Base-by-base conservation (phyloP, 495 filamentous ascomycete species). In the Tirmania nivea region DNA sequence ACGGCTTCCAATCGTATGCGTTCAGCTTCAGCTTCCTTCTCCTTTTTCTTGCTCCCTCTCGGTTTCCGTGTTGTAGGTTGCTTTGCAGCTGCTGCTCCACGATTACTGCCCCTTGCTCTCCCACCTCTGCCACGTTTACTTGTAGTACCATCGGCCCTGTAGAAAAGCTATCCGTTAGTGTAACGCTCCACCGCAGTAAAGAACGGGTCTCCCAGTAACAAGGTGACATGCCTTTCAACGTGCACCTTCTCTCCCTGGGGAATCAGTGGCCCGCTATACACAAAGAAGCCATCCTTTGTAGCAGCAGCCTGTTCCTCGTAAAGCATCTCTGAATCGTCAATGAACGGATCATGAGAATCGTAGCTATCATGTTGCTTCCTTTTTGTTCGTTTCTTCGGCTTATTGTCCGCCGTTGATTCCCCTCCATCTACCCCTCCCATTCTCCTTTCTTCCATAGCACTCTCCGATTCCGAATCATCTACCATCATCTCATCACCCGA, bases 261-360 rank as follows among this genome's bases (percentile, higher is more conserved):
- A 11, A 94, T 74, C 56, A 94, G 68, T 34, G 87, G 85, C 45
- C 87, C 83, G 59, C 80, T 81, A 65, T 90, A 87, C 19, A 89
- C 84, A 60, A 88, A 89, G 68, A 88, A 90, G 5, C 85, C 83
- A 69, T 96, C 92, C 58, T 87, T 84, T 53, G 84, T 89, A 19
- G 87, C 86, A 16, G 87, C 85, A 19, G 90, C 89, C 65, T 89
- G 84, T 66, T 94, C 85, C 68, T 96, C 86, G 86, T 88, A 97
- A 8, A 89, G 75, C 69, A 94, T 62, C 63, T 97, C 90, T 12
- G 85, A 89, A 66, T 97, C 90, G 63, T 97, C 90, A 53, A 97
- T 89, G 65, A 97, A 97, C 35, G 87, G 89, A 62, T 97, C 90
- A 52, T 90, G 85, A 57, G 86, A 86, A 67, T 95, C 87, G 61